Evolutionary conservation across 495 filamentous ascomycete species (phyloP), one percentile per base, ranked within the genome.

Genomic region (Cryomyces minteri): DNA sequence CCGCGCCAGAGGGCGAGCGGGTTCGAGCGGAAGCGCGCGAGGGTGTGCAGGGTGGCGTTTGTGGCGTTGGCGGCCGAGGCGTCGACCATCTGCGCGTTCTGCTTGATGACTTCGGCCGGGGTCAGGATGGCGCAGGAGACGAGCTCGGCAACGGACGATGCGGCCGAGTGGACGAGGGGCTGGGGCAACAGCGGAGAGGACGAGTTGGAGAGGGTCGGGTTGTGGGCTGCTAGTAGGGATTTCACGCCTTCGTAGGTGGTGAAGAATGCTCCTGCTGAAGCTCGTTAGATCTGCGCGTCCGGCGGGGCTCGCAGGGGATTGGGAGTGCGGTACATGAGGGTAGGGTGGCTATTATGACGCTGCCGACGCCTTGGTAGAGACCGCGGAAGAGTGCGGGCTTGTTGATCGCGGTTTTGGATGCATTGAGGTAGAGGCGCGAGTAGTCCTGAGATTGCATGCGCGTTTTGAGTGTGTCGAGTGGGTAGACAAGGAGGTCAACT

Each of bases 51-150:
- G 30, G 75, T 76, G 5, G 68, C 61, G 51, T 62, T 65, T 4
- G 32, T 28, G 33, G 39, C 50, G 34, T 55, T 50, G 29, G 41
- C 12, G 32, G 48, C 49, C 1, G 45, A 51, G 25, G 44, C 63
- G 3, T 68, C 68, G 5, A 65, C 54, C 64, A 92, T 79, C 59
- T 95, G 88, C 3, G 87, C 84, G 61, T 94, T 93, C 52, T 94
- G 87, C 63, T 95, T 95, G 34, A 94, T 67, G 6, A 93, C 84
- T 58, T 95, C 87, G 34, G 86, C 82, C 0, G 88, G 88, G 0
- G 87, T 88, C 37, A 94, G 71, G 43, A 95, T 80, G 30, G 79
- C 63, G 56, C 88, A 94, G 5, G 84, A 84, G 4, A 85, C 81
- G 45, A 83, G 69, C 57, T 94, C 87, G 0, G 74, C 87, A 28